Conservation (phyloP, 331 rosid species). For the Rhamnella rubrinervis region DNA sequence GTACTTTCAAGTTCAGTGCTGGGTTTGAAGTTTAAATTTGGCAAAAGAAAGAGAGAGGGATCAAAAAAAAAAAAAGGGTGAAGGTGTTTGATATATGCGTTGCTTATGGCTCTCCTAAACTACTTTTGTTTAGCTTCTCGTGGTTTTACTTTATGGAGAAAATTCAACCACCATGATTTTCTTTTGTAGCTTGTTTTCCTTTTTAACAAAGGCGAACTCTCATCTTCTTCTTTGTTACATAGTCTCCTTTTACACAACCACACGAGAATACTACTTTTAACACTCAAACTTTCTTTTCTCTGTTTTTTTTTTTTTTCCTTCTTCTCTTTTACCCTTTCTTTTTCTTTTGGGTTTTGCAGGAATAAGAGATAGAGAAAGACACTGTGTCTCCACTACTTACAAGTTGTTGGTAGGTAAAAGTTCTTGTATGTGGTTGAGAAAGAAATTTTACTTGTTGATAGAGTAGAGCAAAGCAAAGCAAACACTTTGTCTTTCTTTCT, state of each 20-base stretch:
- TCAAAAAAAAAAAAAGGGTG: not conserved
- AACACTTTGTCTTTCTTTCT: not conserved
- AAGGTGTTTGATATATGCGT: not conserved
- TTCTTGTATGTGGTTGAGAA: slow-evolving; percentile 68
- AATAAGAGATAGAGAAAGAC: slow-evolving; percentile 40
- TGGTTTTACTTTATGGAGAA: slow-evolving; percentile 23
- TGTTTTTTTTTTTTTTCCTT: slow-evolving; percentile 22
- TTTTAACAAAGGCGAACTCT: slow-evolving; percentile 45
- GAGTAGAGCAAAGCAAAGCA: slow-evolving; percentile 23
- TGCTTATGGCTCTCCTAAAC: slow-evolving; percentile 20
- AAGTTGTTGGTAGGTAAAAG: slow-evolving; percentile 60
- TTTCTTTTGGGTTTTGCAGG: slow-evolving; percentile 68
- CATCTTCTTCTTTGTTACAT: slow-evolving; percentile 16
- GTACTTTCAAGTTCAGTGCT: slow-evolving; percentile 16
- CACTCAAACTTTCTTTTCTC: slow-evolving; percentile 26
- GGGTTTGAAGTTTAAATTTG: slow-evolving; percentile 38
- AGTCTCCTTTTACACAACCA: slow-evolving; percentile 53
- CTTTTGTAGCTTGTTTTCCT: slow-evolving; percentile 10
- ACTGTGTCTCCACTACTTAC: slow-evolving; percentile 39
- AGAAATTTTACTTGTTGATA: slow-evolving; percentile 45
- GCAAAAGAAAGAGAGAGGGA: slow-evolving; percentile 16
- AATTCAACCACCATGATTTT: slow-evolving; percentile 56
- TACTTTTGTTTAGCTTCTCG: slow-evolving; percentile 26
- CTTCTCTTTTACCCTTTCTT: slow-evolving; percentile 29
- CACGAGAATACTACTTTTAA: slow-evolving; percentile 60